Evolutionary conservation across 352 stramenopile genomes (phyloP).

Genomic region (Globisporangium irregulare): DNA sequence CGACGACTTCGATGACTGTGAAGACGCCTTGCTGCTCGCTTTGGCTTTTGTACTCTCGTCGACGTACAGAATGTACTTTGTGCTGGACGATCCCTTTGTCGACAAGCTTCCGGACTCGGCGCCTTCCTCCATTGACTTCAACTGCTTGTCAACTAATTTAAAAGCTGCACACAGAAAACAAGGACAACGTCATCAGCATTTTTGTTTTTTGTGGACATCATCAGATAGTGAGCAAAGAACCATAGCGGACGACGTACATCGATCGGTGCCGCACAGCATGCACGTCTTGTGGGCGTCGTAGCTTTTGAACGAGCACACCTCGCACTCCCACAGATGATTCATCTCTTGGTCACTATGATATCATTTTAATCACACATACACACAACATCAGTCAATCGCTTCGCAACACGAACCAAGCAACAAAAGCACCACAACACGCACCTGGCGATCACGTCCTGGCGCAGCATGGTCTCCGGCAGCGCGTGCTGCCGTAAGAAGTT

Average conservation of each 20-base stretch:
- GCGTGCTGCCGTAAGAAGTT: slow-evolving; percentile 64
- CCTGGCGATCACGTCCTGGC: slow-evolving; percentile 84
- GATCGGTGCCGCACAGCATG: slow-evolving; percentile 87
- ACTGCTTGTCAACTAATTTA: slow-evolving; percentile 57
- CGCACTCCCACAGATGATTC: slow-evolving; percentile 85
- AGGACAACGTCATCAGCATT: not conserved
- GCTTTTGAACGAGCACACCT: slow-evolving; percentile 93
- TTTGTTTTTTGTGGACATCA: not conserved
- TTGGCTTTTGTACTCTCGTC: slow-evolving; percentile 52
- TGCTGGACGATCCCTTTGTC: slow-evolving; percentile 31
- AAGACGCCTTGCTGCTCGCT: slow-evolving; percentile 17
- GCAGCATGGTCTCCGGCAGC: slow-evolving; percentile 81
- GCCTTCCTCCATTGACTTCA: slow-evolving; percentile 30
- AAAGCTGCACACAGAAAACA: slow-evolving; percentile 32
- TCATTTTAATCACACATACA: not conserved
- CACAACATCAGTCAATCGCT: not conserved
- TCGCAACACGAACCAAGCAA: not conserved
- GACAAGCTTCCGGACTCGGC: slow-evolving; percentile 30
- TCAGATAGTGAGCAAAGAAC: not conserved
- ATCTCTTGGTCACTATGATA: slow-evolving; percentile 70
- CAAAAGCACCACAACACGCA: slow-evolving; percentile 4
- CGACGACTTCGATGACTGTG: slow-evolving; percentile 25
- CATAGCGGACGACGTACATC: slow-evolving; percentile 31
- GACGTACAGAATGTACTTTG: slow-evolving; percentile 76
- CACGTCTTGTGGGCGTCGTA: slow-evolving; percentile 85